Percentiles rank a stretch among this genome's conserved stretches.
Evolutionary conservation across 2,329 filamentous ascomycete genomes (phyloP).

Genomic region (Pseudomassariella vexata): DNA sequence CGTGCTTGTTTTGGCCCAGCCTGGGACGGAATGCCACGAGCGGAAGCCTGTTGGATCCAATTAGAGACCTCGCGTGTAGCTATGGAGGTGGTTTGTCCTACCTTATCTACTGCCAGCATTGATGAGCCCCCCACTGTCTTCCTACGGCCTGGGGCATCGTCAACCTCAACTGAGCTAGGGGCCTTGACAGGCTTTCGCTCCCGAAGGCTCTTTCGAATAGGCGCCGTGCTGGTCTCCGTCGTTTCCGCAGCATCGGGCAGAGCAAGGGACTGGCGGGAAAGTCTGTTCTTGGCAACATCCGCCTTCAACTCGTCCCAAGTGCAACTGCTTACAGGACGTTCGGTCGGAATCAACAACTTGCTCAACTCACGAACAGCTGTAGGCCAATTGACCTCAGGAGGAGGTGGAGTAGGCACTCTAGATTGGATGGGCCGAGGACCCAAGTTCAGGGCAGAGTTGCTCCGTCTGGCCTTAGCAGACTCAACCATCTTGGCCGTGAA

Average conservation of each 20-base stretch:
- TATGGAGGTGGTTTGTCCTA: constrained; percentile 14
- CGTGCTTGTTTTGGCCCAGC: constrained; percentile 19
- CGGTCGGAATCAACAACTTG: constrained; percentile 71
- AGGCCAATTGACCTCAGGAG: constrained; percentile 80
- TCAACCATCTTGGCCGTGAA: constrained; percentile 76
- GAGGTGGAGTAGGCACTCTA: constrained; percentile 57
- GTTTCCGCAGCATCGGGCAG: no score
- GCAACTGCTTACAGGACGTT: constrained; percentile 71
- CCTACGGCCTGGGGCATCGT: constrained; percentile 46
- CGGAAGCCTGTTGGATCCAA: constrained; percentile 20
- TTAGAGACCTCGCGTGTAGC: constrained; percentile 11
- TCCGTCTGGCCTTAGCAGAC: constrained; percentile 59
- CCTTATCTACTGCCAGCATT: constrained; percentile 39
- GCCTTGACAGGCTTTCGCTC: constrained; percentile 59
- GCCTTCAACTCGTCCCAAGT: constrained; percentile 72
- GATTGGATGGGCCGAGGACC: constrained; percentile 27
- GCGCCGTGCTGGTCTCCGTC: constrained; percentile 33
- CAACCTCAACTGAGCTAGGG: constrained; percentile 47
- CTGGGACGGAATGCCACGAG: constrained; percentile 25
- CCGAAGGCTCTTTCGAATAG: constrained; percentile 60
- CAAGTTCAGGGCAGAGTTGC: constrained; percentile 47
- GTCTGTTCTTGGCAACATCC: no score
- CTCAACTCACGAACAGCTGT: constrained; percentile 78
- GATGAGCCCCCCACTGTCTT: constrained; percentile 54
- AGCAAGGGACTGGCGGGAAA: no score